Conservation (phyloP, 768 basidiomycete genomes). For the Kwoniella pini region DNA sequence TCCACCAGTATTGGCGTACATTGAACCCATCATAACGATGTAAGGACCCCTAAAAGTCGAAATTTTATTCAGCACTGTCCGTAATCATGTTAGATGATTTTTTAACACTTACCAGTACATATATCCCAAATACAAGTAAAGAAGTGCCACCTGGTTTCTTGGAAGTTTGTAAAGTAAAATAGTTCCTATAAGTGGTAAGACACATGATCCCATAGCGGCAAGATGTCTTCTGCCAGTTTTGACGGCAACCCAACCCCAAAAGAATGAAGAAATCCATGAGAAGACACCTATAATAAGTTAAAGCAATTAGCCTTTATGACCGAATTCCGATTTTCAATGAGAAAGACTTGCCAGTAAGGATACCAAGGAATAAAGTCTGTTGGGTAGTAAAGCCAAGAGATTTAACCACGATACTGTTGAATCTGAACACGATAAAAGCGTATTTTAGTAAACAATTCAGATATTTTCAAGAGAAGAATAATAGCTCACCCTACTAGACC, state of each 20-base stretch:
- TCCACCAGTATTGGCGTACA: conserved; percentile 38
- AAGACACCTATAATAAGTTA: conserved; percentile 43
- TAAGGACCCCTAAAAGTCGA: conserved; percentile 40
- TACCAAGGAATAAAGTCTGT: conserved; percentile 24
- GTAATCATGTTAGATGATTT: too few relatives aligned
- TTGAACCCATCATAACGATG: conserved; percentile 22
- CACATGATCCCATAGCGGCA: conserved; percentile 27
- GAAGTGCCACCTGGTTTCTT: conserved; percentile 25
- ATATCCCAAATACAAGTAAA: conserved; percentile 21
- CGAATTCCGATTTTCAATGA: conserved; percentile 9
- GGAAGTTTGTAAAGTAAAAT: conserved; percentile 32
- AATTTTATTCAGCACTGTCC: too few relatives aligned
- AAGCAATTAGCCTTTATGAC: conserved; percentile 18
- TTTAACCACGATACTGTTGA: conserved; percentile 27
- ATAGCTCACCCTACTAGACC: conserved; percentile 10
- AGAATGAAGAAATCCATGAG: conserved; percentile 30
- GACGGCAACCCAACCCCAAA: conserved; percentile 31
- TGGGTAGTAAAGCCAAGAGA: conserved; percentile 25
- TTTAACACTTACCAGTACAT: conserved; percentile 19
- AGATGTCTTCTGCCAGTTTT: conserved; percentile 17
- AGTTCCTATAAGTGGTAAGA: conserved; percentile 31
- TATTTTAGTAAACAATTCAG: background rate
- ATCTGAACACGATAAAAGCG: conserved; percentile 1
- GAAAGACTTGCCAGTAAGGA: conserved; percentile 31
- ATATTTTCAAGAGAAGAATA: background rate